Percentiles rank a stretch among this genome's conserved stretches.
phyloP scores from a whole-genome alignment of 148 eudicot species.

The Silene uniflora region DNA sequence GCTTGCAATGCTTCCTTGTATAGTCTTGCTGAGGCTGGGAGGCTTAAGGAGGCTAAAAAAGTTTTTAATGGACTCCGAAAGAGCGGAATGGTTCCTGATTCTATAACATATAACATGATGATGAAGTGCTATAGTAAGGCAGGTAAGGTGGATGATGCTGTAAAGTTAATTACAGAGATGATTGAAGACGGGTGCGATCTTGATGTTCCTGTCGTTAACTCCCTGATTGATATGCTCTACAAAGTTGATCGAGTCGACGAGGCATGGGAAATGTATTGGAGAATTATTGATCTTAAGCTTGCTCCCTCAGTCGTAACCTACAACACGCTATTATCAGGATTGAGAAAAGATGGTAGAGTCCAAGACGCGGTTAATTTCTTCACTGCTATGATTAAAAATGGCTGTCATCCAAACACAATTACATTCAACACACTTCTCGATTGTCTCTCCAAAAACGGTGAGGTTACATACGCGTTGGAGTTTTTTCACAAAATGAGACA shows the following conservation, averaged over 20 bases:
- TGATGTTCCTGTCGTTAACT: slow-evolving; percentile 75
- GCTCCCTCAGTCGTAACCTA: slow-evolving; percentile 86
- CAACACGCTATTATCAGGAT: slow-evolving; percentile 81
- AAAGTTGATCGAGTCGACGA: slow-evolving; percentile 72
- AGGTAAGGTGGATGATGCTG: slow-evolving; percentile 75
- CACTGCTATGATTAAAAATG: slow-evolving; percentile 46
- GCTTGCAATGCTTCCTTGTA: slow-evolving; percentile 86
- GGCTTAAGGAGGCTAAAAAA: slow-evolving; percentile 66
- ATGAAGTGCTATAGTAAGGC: slow-evolving; percentile 84
- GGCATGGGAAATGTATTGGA: slow-evolving; percentile 75
- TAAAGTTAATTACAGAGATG: slow-evolving; percentile 64
- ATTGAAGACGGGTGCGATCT: slow-evolving; percentile 58
- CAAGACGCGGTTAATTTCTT: slow-evolving; percentile 62
- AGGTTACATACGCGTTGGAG: slow-evolving; percentile 58
- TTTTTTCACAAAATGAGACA: slow-evolving; percentile 62
- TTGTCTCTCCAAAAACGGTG: slow-evolving; percentile 82
- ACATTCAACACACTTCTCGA: slow-evolving; percentile 80
- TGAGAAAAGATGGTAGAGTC: slow-evolving; percentile 74
- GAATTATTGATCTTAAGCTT: slow-evolving; percentile 62
- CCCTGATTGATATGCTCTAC: slow-evolving; percentile 78
- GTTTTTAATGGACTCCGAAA: slow-evolving; percentile 58
- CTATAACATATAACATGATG: slow-evolving; percentile 91
- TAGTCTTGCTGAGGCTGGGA: slow-evolving; percentile 72
- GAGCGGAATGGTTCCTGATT: slow-evolving; percentile 78
- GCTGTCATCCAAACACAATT: slow-evolving; percentile 71